Conservation (phyloP, 2,329 filamentous ascomycete genomes). For the Podosphaera aphanis region DNA sequence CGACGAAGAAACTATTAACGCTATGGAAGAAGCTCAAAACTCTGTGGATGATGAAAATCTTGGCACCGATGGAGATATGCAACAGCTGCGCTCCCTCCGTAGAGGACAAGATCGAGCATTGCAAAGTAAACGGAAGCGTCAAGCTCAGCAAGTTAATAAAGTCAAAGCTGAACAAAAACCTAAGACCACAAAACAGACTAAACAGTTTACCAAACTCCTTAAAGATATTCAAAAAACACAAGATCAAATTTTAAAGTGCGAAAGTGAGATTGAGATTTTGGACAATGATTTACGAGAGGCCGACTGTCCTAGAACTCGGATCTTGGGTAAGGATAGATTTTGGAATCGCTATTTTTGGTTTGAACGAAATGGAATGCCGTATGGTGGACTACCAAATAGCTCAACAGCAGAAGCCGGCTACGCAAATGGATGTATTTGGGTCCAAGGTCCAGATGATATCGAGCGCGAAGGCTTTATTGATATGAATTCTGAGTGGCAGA, state of each 20-base stretch:
- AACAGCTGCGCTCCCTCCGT: conserved; percentile 31
- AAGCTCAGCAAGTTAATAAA: conserved; percentile 44
- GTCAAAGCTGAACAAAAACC: conserved; percentile 33
- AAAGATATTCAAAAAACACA: conserved; percentile 81
- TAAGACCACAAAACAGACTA: conserved; percentile 51
- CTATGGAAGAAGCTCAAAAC: conserved; percentile 33
- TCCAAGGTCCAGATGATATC: conserved; percentile 80
- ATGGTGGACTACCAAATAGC: conserved; percentile 64
- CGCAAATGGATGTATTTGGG: conserved; percentile 86
- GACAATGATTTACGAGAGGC: conserved; percentile 88
- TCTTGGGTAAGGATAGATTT: conserved; percentile 83
- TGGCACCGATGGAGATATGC: conserved; percentile 47
- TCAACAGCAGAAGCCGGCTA: conserved; percentile 74
- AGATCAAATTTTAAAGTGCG: conserved; percentile 53
- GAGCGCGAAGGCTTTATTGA: conserved; percentile 75
- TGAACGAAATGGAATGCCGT: conserved; percentile 94
- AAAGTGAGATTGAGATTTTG: conserved; percentile 62
- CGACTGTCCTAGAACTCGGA: conserved; percentile 71
- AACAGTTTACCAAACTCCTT: conserved; percentile 67
- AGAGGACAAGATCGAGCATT: conserved; percentile 44
- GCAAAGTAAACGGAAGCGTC: conserved; percentile 54
- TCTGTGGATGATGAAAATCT: conserved; percentile 33
- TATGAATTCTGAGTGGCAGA: conserved; percentile 42
- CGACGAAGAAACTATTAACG: conserved; percentile 22
- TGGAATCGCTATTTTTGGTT: conserved; percentile 99